phyloP scores from a whole-genome alignment of 148 eudicot species.

The Fallopia convolvulus region DNA sequence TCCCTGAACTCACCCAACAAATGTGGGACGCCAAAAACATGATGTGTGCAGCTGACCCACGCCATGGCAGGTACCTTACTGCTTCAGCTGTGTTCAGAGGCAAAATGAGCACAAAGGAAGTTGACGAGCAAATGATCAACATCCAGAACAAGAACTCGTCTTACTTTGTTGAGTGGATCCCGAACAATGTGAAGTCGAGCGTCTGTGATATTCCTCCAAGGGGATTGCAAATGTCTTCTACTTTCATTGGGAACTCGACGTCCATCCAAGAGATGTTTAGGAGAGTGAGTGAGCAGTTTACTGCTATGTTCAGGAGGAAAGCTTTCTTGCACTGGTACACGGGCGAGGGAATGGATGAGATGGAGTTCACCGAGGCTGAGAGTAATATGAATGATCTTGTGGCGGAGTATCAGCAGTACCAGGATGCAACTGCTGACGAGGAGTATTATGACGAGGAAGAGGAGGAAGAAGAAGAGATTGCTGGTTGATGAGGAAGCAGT shows the following conservation, averaged over 20 bases:
- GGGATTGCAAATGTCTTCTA: conserved; percentile 41
- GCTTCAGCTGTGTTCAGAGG: conserved; percentile 51
- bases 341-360: conserved; percentile 17
- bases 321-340: conserved; percentile 21
- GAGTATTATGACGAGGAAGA: conserved; percentile 9
- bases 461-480: neutral
- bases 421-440: conserved; percentile 12
- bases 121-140: conserved; percentile 48
- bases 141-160: conserved; percentile 51
- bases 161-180: conserved; percentile 50
- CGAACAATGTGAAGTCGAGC: conserved; percentile 42
- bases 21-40: conserved; percentile 61
- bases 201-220: conserved; percentile 54
- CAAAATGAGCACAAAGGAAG: conserved; percentile 49
- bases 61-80: conserved; percentile 40
- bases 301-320: conserved; percentile 19
- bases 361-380: conserved; percentile 18
- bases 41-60: conserved; percentile 51
- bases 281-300: conserved; percentile 19
- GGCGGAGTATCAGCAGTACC: conserved; percentile 18
- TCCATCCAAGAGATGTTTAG: conserved; percentile 18
- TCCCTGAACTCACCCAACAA: conserved; percentile 46
- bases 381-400: conserved; percentile 17
- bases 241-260: conserved; percentile 17
- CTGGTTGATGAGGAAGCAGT: neutral